phyloP scores from a whole-genome alignment of 2,329 filamentous ascomycete species.

The Fusarium keratoplasticum region DNA sequence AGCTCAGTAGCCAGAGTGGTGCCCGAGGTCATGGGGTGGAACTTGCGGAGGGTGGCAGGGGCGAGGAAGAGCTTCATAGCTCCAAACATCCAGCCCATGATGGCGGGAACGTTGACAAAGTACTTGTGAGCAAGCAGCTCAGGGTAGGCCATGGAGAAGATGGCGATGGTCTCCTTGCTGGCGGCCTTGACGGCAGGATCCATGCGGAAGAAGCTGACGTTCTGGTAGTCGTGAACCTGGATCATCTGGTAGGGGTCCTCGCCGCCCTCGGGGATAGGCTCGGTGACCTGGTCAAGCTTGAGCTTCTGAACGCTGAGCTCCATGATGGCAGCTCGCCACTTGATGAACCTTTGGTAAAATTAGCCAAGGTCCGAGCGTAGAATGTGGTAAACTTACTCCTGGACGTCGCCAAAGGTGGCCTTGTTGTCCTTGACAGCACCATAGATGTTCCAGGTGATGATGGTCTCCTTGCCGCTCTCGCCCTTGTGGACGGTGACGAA shows the following conservation, averaged over 20 bases:
- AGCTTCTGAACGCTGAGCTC: conserved; percentile 84
- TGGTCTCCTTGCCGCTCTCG: conserved; percentile 65
- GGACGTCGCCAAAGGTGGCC: conserved; percentile 83
- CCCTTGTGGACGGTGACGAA: conserved; percentile 80
- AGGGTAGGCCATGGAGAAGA: conserved; percentile 86
- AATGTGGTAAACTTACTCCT: conserved; percentile 72
- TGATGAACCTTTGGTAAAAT: conserved; percentile 74
- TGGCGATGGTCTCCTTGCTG: conserved; percentile 82
- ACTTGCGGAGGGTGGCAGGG: conserved; percentile 80
- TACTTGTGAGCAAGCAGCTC: conserved; percentile 89
- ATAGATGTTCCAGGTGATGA: conserved; percentile 95
- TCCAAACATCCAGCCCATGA: conserved; percentile 90
- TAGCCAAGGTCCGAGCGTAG: conserved; percentile 6
- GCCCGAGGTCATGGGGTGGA: conserved; percentile 82
- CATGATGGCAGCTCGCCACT: conserved; percentile 92
- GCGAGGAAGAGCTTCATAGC: conserved; percentile 82
- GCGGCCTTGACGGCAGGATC: conserved; percentile 81
- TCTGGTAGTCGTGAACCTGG: conserved; percentile 94
- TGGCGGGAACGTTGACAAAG: conserved; percentile 90
- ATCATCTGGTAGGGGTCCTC: conserved; percentile 90
- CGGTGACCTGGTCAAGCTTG: conserved; percentile 74
- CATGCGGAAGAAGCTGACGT: conserved; percentile 86
- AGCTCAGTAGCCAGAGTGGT: conserved; percentile 72
- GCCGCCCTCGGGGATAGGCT: conserved; percentile 77
- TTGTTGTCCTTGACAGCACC: conserved; percentile 85